A percentile compares a stretch with the other conserved stretches of the same genome.
Evolutionary conservation across 768 basidiomycete species (phyloP).

Genomic region (Macrocybe gigantea): DNA sequence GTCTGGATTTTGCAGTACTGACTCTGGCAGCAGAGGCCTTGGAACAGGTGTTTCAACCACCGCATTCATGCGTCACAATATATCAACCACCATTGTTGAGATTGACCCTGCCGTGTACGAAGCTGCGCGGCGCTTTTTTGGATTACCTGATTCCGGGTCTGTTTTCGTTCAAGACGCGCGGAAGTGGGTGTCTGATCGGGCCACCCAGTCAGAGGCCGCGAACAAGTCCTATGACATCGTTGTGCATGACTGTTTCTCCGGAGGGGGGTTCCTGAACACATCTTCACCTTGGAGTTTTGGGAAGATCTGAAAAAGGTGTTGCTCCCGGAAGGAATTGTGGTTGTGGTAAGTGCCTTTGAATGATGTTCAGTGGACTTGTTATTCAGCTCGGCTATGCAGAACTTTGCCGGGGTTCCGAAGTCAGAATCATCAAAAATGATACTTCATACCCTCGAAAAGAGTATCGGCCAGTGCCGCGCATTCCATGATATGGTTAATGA

Average conservation of each 20-base stretch:
- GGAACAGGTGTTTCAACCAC: conserved; percentile 81
- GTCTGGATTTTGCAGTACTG: conserved; percentile 9
- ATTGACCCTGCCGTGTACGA: conserved; percentile 89
- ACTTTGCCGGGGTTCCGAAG: conserved; percentile 71
- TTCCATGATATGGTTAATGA: conserved; percentile 66
- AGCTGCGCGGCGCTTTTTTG: conserved; percentile 76
- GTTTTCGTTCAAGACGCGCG: conserved; percentile 80
- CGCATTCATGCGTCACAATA: conserved; percentile 61
- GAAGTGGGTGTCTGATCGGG: conserved; percentile 48
- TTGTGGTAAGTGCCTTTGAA: conserved; percentile 52
- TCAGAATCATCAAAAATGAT: conserved; percentile 64
- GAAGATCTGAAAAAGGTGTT: conserved; percentile 56
- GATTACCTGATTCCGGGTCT: conserved; percentile 58
- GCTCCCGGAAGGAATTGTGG: conserved; percentile 67
- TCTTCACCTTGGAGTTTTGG: conserved; percentile 88
- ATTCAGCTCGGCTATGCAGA: conserved; percentile 36
- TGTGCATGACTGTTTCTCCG: conserved; percentile 92
- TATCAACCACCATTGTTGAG: conserved; percentile 82
- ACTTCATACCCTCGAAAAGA: conserved; percentile 58
- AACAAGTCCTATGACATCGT: conserved; percentile 58
- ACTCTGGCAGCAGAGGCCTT: conserved; percentile 57
- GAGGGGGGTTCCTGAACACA: conserved; percentile 82
- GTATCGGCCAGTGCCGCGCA: conserved; percentile 75
- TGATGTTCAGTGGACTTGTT: not conserved
- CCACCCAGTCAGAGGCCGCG: conserved; percentile 17